Percentiles rank a stretch among this genome's conserved stretches.
Evolutionary conservation across 2,329 filamentous ascomycete genomes (phyloP).

Genomic region (Stagonosporopsis vannaccii): DNA sequence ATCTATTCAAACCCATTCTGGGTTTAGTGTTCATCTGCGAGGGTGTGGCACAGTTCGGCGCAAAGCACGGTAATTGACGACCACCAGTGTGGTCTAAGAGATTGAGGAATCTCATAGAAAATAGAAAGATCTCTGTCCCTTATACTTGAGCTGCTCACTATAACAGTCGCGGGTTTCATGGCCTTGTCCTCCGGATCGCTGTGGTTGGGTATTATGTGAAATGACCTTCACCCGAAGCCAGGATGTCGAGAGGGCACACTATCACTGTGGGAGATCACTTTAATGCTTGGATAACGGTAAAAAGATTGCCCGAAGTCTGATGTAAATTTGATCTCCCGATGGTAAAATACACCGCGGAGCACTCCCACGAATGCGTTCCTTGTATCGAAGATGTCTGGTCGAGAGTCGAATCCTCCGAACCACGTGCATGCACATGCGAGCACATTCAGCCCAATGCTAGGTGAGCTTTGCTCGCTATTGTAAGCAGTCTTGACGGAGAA

Average conservation of each 20-base stretch:
- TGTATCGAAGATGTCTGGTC: background rate
- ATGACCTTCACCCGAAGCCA: no score
- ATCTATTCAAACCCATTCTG: slow-evolving; percentile 7
- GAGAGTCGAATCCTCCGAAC: slow-evolving; percentile 2
- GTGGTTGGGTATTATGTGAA: background rate
- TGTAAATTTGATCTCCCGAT: background rate
- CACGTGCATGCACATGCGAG: slow-evolving; percentile 1
- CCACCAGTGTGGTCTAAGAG: background rate
- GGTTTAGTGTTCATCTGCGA: slow-evolving; percentile 4
- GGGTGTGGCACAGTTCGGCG: slow-evolving; percentile 4
- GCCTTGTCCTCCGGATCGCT: background rate
- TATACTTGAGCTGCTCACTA: no score
- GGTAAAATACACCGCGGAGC: background rate
- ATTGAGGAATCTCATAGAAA: background rate
- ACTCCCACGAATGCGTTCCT: slow-evolving; percentile 4
- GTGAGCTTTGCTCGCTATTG: background rate
- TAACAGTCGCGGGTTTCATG: no score
- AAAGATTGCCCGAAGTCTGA: background rate
- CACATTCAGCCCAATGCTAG: background rate
- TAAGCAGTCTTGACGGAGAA: background rate
- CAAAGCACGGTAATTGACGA: background rate
- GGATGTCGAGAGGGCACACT: no score
- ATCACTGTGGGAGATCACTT: no score
- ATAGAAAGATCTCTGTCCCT: no score
- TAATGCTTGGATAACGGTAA: background rate